Evolutionary conservation across 2,329 filamentous ascomycete genomes (phyloP), one percentile per base, ranked within the genome.

Genomic region (Aspergillus novoparasiticus): DNA sequence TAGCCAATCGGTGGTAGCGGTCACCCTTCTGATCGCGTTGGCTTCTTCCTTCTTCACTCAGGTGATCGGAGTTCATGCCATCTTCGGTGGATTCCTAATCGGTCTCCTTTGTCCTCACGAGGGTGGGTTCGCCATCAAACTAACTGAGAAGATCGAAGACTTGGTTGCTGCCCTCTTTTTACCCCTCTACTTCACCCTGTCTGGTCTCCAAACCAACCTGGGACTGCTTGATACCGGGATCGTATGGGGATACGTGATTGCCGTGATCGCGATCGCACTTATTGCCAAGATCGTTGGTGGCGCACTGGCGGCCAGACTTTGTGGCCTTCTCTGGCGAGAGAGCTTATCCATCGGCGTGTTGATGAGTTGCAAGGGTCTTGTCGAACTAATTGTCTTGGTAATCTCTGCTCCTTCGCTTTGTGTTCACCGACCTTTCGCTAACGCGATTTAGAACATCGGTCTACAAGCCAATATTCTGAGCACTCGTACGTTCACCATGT

Each of bases 311-410:
- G 93, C 94, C 0, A 86, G 88, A 41, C 73, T 87, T 3, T 92
- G 88, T 70, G 93, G 90, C 30, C 82, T 97, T 57, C 85, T 96
- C 1, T 98, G 94, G 94, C 87, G 94, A 63, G 94, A 98, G 76
- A 94, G 91, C 62, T 86, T 96, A 36, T 88, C 92, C 1, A 95
- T 98, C 68, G 94, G 94, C 16, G 88, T 90, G 19, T 80, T 97
- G 71, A 98, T 98, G 94, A 96, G 92, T 79, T 98, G 94, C 78
- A 98, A 98, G 78, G 94, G 94, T 71, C 83, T 98, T 11, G 94
- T 97, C 0, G 94, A 97, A 76, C 82, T 98, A 58, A 97, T 98
- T 75, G 94, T 97, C n/a, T 77, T 96, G 77, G 92, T 94, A 83
- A 79, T 88, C 71, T 14, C 21, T 26, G 57, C 61, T 60, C 9